These are phyloP conservation scores for Botrytis porri DNA, from an alignment of 2,329 filamentous ascomycete species.

Conservation along the genomic window DNA sequence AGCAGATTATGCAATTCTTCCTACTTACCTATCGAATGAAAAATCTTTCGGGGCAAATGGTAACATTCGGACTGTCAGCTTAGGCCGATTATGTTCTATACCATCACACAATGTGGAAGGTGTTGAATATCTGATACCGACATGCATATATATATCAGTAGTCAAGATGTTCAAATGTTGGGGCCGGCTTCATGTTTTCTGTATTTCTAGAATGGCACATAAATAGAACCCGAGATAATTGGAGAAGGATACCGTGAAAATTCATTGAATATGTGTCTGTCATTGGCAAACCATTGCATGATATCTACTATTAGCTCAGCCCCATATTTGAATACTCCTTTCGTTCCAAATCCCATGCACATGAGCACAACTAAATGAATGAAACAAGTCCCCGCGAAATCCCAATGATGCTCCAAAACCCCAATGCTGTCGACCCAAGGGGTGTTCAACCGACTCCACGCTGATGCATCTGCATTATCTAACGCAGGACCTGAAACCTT, in stretches of 20 bases:
- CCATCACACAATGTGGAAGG: neutral
- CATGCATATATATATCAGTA: neutral
- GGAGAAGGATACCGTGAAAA: neutral
- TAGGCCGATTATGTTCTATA: neutral
- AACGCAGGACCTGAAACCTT: neutral
- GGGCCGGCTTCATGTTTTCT: neutral
- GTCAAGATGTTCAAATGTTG: neutral
- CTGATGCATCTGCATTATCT: neutral
- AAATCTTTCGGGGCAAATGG: no score
- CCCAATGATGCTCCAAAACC: neutral
- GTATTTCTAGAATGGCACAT: neutral
- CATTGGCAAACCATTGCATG: neutral
- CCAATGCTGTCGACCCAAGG: neutral
- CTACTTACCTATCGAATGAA: no score
- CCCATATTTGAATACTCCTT: neutral
- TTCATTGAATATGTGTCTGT: neutral
- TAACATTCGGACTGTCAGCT: neutral
- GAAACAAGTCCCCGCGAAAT: neutral
- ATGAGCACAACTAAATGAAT: neutral
- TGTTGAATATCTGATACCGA: neutral
- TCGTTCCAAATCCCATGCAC: neutral
- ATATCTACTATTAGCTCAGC: neutral
- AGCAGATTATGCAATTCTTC: neutral
- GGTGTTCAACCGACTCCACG: neutral
- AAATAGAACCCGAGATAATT: neutral